phyloP scores from a whole-genome alignment of 129 eudicot species.

The Silybum marianum region DNA sequence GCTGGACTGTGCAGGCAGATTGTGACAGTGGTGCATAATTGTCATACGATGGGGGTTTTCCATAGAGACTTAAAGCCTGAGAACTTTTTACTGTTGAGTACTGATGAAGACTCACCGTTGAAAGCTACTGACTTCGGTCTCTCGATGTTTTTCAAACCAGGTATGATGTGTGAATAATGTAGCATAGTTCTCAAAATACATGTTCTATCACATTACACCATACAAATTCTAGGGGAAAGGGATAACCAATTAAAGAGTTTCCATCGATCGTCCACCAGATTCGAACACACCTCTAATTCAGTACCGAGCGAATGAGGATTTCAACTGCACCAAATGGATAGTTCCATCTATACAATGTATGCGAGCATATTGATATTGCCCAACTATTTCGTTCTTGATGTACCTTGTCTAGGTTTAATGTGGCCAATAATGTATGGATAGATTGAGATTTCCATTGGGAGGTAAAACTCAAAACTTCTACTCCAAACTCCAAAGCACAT shows the following conservation, averaged over 20 bases:
- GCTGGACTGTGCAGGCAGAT: conserved; percentile 83
- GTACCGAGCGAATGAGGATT: background rate
- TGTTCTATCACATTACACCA: background rate
- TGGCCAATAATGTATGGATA: background rate
- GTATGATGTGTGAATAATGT: conserved; percentile 31
- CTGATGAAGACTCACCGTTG: conserved; percentile 77
- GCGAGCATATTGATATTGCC: background rate
- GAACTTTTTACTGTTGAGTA: conserved; percentile 74
- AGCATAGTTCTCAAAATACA: background rate
- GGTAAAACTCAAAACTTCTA: background rate
- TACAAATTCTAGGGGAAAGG: background rate
- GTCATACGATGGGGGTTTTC: conserved; percentile 97
- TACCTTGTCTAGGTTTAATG: background rate
- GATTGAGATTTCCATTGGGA: background rate
- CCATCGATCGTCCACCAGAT: conserved; percentile 1
- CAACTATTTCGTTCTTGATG: background rate
- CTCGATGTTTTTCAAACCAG: conserved; percentile 83
- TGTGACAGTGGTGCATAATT: conserved; percentile 83
- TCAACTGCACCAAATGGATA: background rate
- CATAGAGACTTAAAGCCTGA: conserved; percentile 94
- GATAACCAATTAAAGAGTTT: conserved; percentile 7
- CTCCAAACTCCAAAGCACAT: background rate
- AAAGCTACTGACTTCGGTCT: conserved; percentile 97
- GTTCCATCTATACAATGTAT: conserved; percentile 9
- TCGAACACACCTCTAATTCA: background rate